Evolutionary conservation across 257 asterid species (phyloP).

Genomic region (Mentha longifolia): DNA sequence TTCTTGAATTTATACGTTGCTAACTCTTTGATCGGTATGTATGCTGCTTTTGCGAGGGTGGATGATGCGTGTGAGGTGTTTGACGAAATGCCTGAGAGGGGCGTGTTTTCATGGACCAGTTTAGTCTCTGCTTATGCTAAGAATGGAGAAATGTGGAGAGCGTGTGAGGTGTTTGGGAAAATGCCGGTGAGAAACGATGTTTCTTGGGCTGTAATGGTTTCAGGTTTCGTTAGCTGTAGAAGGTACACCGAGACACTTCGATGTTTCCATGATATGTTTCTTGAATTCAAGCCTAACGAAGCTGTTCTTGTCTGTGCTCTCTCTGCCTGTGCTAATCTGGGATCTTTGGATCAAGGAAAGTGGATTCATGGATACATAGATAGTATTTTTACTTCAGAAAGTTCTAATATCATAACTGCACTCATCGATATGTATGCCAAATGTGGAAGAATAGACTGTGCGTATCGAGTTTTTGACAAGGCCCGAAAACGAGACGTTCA

Average conservation of each 20-base stretch:
- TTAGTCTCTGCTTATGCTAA: constrained; percentile 64
- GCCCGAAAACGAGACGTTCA: constrained; percentile 52
- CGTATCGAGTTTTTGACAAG: constrained; percentile 50
- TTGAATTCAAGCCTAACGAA: constrained; percentile 63
- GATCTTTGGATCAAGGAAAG: constrained; percentile 69
- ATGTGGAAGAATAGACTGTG: constrained; percentile 68
- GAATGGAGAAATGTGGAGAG: constrained; percentile 54
- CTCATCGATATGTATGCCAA: constrained; percentile 83
- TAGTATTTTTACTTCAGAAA: constrained; percentile 34
- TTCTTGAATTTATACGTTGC: constrained; percentile 53
- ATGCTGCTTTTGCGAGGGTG: constrained; percentile 51
- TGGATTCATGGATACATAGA: constrained; percentile 59
- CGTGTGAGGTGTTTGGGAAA: constrained; percentile 46
- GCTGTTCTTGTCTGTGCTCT: constrained; percentile 79
- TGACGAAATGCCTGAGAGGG: constrained; percentile 63
- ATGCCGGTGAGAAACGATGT: constrained; percentile 75
- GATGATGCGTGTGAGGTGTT: constrained; percentile 58
- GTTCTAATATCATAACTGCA: constrained; percentile 61
- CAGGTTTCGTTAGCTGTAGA: constrained; percentile 63
- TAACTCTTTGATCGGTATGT: constrained; percentile 63
- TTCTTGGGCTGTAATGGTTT: constrained; percentile 80
- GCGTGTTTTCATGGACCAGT: constrained; percentile 79
- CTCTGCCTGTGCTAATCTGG: constrained; percentile 89
- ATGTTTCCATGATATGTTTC: constrained; percentile 54
- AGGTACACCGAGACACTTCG: constrained; percentile 54